Evolutionary conservation across 768 basidiomycete genomes (phyloP).

Genomic region (Tulasnella sp.): DNA sequence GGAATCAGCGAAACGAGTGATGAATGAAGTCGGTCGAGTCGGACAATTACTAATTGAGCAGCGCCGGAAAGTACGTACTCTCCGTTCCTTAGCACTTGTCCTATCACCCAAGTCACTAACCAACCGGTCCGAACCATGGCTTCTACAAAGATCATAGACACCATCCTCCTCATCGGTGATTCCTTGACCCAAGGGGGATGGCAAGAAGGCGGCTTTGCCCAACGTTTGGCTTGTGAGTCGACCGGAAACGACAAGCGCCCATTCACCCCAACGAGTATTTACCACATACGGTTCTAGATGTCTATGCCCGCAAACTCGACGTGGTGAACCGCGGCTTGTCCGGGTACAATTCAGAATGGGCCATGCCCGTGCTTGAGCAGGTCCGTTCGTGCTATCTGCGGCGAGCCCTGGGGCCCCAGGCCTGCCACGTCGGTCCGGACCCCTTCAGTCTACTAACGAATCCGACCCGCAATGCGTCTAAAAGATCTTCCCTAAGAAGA

Average conservation of each 20-base stretch:
- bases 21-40: too few species aligned
- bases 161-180: conserved; percentile 67
- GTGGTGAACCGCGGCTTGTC: conserved; percentile 73
- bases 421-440: too few species aligned
- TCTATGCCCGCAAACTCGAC: conserved; percentile 69
- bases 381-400: too few species aligned
- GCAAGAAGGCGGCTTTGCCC: conserved; percentile 49
- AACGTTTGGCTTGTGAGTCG: conserved; percentile 50
- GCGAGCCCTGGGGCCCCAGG: too few species aligned
- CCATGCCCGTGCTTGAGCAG: conserved; percentile 63
- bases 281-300: conserved; percentile 36
- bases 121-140: too few species aligned
- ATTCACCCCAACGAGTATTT: background rate
- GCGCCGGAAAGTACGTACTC: too few species aligned
- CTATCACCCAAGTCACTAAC: too few species aligned
- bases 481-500: conserved; percentile 47
- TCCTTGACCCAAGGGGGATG: conserved; percentile 65
- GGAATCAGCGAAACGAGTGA: too few species aligned
- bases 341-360: conserved; percentile 86
- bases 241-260: background rate
- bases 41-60: too few species aligned
- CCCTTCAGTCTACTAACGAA: too few species aligned
- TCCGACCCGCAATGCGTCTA: background rate
- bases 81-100: too few species aligned
- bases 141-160: conserved; percentile 29